Evolutionary conservation across 1,139 yeast genomes (phyloP).

Genomic region (Candida glucosophila): DNA sequence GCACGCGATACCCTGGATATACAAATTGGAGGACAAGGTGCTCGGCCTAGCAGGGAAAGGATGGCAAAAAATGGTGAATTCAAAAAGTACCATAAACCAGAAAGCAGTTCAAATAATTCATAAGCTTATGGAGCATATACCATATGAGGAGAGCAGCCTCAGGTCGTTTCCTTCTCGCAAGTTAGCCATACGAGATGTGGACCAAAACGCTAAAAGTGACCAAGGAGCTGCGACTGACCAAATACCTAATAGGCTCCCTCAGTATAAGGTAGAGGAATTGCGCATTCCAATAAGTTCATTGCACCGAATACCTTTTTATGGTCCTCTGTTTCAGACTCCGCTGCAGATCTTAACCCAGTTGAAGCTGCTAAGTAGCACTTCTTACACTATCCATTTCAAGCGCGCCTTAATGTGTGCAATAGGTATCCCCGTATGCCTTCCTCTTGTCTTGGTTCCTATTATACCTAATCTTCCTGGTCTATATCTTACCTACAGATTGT

Average conservation of each 20-base stretch:
- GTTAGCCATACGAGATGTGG: constrained; percentile 41
- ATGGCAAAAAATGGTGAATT: constrained; percentile 38
- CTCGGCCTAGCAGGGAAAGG: constrained; percentile 29
- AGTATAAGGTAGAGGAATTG: constrained; percentile 22
- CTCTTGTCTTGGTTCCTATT: constrained; percentile 76
- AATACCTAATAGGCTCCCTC: constrained; percentile 17
- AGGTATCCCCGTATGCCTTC: constrained; percentile 71
- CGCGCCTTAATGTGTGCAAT: constrained; percentile 40
- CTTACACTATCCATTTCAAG: constrained; percentile 22
- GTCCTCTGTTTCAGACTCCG: constrained; percentile 29
- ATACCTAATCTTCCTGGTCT: constrained; percentile 95
- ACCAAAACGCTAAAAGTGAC: constrained; percentile 13
- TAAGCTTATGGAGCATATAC: constrained; percentile 32
- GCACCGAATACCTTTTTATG: constrained; percentile 35
- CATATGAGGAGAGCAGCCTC: constrained; percentile 45
- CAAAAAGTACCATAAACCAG: constrained; percentile 29
- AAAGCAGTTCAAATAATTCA: constrained; percentile 28
- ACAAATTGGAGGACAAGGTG: constrained; percentile 31
- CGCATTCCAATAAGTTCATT: constrained; percentile 24
- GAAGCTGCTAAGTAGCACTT: constrained; percentile 16
- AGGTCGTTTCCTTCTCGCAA: constrained; percentile 42
- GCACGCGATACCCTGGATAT: constrained; percentile 22
- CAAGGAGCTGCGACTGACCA: constrained; percentile 2
- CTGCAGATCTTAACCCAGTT: constrained; percentile 25
- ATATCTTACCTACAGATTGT: constrained; percentile 71